Conservation (phyloP, 805 yeast genomes). For the Ogataea saltuana region DNA sequence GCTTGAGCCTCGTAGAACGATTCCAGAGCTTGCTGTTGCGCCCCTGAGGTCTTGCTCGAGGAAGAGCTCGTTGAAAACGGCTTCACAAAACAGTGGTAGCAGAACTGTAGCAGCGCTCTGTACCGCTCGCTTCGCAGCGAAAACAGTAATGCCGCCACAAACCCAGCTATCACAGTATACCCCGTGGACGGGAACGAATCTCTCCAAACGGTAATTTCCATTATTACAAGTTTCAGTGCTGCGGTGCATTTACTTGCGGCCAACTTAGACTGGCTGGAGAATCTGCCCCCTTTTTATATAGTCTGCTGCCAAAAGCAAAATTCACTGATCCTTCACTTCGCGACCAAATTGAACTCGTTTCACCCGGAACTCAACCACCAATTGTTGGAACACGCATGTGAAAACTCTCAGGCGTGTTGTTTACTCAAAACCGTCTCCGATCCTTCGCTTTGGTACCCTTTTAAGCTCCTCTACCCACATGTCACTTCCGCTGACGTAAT, state of each 20-base stretch:
- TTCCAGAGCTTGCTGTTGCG: conserved; percentile 65
- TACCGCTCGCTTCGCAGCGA: conserved; percentile 13
- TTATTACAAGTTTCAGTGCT: too few relatives aligned
- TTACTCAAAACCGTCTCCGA: too few relatives aligned
- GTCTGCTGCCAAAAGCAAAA: too few relatives aligned
- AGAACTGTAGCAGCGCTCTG: conserved; percentile 31
- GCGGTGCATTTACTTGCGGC: too few relatives aligned
- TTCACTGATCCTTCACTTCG: background rate
- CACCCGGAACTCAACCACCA: background rate
- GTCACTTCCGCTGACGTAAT: background rate
- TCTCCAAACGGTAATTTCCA: too few relatives aligned
- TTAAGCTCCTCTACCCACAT: too few relatives aligned
- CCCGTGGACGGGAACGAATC: conserved; percentile 1
- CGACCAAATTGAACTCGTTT: background rate
- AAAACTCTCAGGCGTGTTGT: background rate
- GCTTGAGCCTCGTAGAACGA: conserved; percentile 77
- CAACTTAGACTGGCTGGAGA: too few relatives aligned
- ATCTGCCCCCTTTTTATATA: background rate
- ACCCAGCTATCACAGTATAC: conserved; percentile 5
- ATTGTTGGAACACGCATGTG: background rate
- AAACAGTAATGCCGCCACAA: conserved; percentile 5
- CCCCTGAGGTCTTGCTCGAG: conserved; percentile 26
- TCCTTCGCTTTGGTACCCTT: too few relatives aligned
- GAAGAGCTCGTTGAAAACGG: conserved; percentile 47
- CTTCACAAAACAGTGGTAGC: conserved; percentile 57